Evolutionary conservation across 805 yeast species (phyloP).

Genomic region (Cyberlindnera saturnus): DNA sequence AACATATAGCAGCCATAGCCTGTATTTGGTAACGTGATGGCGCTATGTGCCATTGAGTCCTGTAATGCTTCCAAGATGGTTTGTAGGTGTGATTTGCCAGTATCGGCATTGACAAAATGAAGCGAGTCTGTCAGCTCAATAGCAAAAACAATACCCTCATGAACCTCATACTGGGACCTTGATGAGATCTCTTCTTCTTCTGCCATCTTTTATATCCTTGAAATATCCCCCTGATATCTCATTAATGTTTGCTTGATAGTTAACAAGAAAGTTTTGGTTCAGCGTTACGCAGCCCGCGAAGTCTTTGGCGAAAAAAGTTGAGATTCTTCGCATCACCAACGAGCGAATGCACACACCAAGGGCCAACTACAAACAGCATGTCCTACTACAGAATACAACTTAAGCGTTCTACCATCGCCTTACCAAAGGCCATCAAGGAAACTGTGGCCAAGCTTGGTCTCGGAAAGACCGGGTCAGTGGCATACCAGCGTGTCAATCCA

Average conservation of each 20-base stretch:
- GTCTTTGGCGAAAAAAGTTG: not conserved
- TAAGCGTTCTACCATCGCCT: slow-evolving; percentile 76
- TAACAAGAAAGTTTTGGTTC: no score
- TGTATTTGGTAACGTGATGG: slow-evolving; percentile 59
- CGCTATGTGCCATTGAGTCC: slow-evolving; percentile 59
- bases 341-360: not conserved
- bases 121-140: slow-evolving; percentile 49
- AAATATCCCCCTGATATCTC: not conserved
- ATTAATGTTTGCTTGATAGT: no score
- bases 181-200: slow-evolving; percentile 1
- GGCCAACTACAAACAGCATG: slow-evolving; percentile 17
- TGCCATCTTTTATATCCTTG: not conserved
- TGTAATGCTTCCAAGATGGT: slow-evolving; percentile 52
- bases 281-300: slow-evolving; percentile 1
- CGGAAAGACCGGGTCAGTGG: slow-evolving; percentile 62
- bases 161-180: slow-evolving; percentile 33
- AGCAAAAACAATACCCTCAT: slow-evolving; percentile 59
- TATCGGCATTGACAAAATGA: slow-evolving; percentile 32
- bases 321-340: no score
- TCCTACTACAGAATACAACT: slow-evolving; percentile 65
- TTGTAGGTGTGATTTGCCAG: slow-evolving; percentile 36
- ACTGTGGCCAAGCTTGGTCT: slow-evolving; percentile 73
- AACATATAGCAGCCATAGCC: slow-evolving; percentile 71
- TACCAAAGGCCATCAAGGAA: slow-evolving; percentile 61
- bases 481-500: slow-evolving; percentile 68